These are phyloP conservation scores for Sporothrix humicola DNA, from an alignment of 2,329 filamentous ascomycete genomes.

Conservation along the genomic window DNA sequence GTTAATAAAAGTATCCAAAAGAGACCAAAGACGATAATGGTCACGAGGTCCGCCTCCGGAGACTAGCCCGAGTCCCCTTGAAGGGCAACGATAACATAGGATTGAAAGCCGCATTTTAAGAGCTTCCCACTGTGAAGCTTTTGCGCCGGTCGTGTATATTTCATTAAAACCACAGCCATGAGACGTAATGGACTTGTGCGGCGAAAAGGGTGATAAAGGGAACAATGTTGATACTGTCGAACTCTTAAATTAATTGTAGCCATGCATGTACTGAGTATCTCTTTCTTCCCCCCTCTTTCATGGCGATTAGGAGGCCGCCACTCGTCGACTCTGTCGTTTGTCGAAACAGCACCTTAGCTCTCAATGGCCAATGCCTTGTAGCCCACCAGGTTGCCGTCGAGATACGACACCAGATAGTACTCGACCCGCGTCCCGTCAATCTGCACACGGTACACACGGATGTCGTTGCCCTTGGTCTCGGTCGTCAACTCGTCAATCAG, in stretches of 20 bases:
- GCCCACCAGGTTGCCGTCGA: slow-evolving; percentile 66
- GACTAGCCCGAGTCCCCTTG: background rate
- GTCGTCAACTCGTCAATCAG: slow-evolving; percentile 72
- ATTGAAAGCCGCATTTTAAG: background rate
- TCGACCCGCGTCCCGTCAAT: slow-evolving; percentile 68
- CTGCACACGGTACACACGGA: slow-evolving; percentile 75
- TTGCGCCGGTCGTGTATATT: too few species aligned
- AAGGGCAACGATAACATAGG: background rate
- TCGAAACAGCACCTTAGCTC: slow-evolving; percentile 50
- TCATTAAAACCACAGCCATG: background rate
- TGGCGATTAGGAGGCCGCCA: background rate
- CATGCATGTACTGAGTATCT: background rate
- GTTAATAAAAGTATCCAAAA: slow-evolving; percentile 1
- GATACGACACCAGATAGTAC: slow-evolving; percentile 75
- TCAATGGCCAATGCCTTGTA: slow-evolving; percentile 80
- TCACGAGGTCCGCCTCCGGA: background rate
- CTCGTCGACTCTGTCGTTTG: background rate
- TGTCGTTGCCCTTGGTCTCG: slow-evolving; percentile 67
- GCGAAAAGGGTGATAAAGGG: too few species aligned
- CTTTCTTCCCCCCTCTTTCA: background rate
- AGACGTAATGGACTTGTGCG: background rate
- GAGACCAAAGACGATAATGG: background rate
- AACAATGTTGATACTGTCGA: background rate
- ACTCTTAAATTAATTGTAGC: background rate
- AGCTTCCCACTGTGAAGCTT: too few species aligned